Percentiles rank a stretch among this genome's conserved stretches.
phyloP scores from a whole-genome alignment of 176 grass and related monocot species.

The Avena atlantica region DNA sequence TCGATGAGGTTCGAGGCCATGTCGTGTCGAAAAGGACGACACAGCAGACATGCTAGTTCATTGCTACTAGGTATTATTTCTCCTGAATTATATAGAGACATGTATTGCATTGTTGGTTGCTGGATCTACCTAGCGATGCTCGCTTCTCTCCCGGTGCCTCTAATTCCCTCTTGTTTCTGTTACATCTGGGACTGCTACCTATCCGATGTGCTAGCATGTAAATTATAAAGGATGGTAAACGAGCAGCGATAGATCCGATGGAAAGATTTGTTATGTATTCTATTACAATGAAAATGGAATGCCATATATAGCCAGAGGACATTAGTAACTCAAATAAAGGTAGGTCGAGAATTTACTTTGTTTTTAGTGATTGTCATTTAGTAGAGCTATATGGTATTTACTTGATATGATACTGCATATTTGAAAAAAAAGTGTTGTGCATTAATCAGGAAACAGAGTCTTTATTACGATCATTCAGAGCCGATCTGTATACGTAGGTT shows the following conservation, averaged over 20 bases:
- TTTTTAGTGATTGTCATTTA: background rate
- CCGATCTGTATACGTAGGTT: too few species aligned
- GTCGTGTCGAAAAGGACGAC: background rate
- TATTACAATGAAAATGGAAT: background rate
- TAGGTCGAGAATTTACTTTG: background rate
- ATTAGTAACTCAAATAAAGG: background rate
- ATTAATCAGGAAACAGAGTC: too few species aligned
- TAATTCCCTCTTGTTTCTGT: background rate
- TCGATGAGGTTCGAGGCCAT: too few species aligned
- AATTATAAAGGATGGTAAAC: background rate
- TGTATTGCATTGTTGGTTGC: too few species aligned
- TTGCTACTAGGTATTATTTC: background rate
- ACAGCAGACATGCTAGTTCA: background rate
- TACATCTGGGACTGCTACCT: background rate
- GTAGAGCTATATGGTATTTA: background rate
- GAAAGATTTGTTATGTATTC: background rate
- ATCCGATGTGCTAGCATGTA: background rate
- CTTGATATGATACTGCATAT: background rate
- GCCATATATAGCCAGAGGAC: background rate
- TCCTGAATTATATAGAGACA: too few species aligned
- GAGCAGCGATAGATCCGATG: too few species aligned
- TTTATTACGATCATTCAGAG: too few species aligned
- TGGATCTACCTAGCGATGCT: background rate
- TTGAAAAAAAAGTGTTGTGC: too few species aligned
- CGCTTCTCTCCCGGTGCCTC: background rate